These are phyloP conservation scores for Cicer cuneatum DNA, from an alignment of 306 rosid genomes.

Conservation along the genomic window DNA sequence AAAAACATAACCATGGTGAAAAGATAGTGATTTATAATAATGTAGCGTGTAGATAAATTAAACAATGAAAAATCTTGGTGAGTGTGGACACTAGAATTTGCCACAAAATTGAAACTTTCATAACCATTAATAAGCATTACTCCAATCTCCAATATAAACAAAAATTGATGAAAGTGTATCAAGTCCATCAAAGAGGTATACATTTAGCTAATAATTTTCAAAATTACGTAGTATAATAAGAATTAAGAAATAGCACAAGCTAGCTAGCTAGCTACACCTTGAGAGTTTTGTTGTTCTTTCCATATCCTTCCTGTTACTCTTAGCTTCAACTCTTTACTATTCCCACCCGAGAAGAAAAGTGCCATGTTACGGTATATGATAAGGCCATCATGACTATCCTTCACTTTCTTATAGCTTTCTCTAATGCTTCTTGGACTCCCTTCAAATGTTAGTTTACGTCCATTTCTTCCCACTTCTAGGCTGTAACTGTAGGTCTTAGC, in stretches of 20 bases:
- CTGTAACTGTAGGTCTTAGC: slow-evolving; percentile 71
- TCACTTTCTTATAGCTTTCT: slow-evolving; percentile 76
- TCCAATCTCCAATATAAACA: no score
- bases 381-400: slow-evolving; percentile 83
- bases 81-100: no score
- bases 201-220: neutral
- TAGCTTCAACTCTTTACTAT: slow-evolving; percentile 78
- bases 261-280: slow-evolving; percentile 55
- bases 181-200: neutral
- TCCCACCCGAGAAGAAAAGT: slow-evolving; percentile 80
- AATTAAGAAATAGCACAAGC: slow-evolving; percentile 44
- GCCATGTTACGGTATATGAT: slow-evolving; percentile 79
- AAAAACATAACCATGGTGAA: no score
- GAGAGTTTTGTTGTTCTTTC: slow-evolving; percentile 78
- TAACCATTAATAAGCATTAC: no score
- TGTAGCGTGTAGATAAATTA: no score
- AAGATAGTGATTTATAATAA: no score
- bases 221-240: slow-evolving; percentile 28
- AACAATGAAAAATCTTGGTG: no score
- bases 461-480: slow-evolving; percentile 81
- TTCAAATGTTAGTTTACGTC: slow-evolving; percentile 70
- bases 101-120: no score
- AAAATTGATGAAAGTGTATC: no score
- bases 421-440: slow-evolving; percentile 75
- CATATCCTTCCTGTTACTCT: slow-evolving; percentile 78